These are phyloP conservation scores for Neurospora hispaniola DNA, from an alignment of 495 filamentous ascomycete species.

Conservation along the genomic window DNA sequence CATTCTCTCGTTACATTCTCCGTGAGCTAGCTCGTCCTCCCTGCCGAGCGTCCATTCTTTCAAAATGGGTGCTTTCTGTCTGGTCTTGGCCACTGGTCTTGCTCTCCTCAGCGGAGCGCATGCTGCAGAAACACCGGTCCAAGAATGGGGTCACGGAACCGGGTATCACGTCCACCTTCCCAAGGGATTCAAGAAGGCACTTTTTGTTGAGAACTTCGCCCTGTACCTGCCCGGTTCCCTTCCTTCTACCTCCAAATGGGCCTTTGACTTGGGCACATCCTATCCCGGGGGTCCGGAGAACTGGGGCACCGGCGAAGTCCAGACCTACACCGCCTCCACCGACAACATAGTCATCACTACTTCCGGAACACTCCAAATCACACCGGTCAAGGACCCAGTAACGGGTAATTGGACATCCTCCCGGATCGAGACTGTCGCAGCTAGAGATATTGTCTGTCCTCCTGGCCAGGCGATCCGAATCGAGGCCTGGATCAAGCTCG, in stretches of 20 bases:
- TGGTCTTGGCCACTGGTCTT: not conserved
- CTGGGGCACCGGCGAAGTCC: conserved; percentile 25
- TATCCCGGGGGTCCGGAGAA: conserved; percentile 19
- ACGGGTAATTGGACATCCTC: conserved; percentile 32
- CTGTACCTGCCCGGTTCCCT: conserved; percentile 1
- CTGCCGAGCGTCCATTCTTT: not conserved
- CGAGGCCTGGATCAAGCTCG: conserved; percentile 30
- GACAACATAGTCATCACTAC: conserved; percentile 17
- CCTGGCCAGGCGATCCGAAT: conserved; percentile 25
- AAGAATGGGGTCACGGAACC: not conserved
- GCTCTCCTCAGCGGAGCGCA: not conserved
- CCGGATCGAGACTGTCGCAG: conserved; percentile 27
- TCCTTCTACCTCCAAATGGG: conserved; percentile 14
- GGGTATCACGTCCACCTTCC: conserved; percentile 1
- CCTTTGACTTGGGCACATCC: conserved; percentile 14
- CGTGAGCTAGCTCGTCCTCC: not conserved
- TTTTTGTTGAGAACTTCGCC: conserved; percentile 14
- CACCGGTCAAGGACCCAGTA: conserved; percentile 3
- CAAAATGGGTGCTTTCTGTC: not conserved
- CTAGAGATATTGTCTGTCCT: conserved; percentile 24
- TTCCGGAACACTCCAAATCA: conserved; percentile 12
- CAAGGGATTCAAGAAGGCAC: not conserved
- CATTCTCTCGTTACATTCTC: not conserved
- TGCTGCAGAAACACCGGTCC: not conserved
- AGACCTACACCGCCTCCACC: conserved; percentile 18